Percentiles rank a stretch among this genome's conserved stretches.
These are phyloP conservation scores for Dorcoceras hygrometricum DNA, from an alignment of 257 asterid genomes.

Conservation along the genomic window DNA sequence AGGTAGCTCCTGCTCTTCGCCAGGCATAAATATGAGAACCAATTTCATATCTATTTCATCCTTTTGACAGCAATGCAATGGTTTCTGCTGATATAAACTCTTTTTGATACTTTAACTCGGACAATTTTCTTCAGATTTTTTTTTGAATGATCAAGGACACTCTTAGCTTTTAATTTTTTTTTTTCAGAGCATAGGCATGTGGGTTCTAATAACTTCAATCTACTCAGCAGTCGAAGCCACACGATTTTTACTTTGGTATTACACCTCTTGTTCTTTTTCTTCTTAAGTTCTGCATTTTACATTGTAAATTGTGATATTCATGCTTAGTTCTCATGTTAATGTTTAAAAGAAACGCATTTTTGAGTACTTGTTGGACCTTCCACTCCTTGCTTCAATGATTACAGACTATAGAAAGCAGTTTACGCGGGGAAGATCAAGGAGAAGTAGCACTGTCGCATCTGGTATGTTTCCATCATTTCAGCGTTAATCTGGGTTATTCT, in stretches of 20 bases:
- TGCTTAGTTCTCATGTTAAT: conserved; percentile 3
- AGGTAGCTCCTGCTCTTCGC: background rate
- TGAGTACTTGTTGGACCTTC: conserved; percentile 14
- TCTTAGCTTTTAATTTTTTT: conserved; percentile 21
- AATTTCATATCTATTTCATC: conserved; percentile 17
- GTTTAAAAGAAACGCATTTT: background rate
- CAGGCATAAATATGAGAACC: background rate
- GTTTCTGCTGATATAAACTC: conserved; percentile 10
- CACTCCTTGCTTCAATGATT: conserved; percentile 19
- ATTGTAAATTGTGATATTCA: conserved; percentile 9
- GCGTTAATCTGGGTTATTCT: conserved; percentile 9
- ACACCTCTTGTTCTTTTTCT: conserved; percentile 22
- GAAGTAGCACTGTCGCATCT: conserved; percentile 68
- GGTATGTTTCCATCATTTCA: conserved; percentile 40
- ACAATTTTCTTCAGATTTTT: background rate
- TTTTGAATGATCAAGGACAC: conserved; percentile 4
- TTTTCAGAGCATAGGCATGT: conserved; percentile 84
- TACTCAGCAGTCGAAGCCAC: conserved; percentile 95
- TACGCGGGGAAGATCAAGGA: conserved; percentile 51
- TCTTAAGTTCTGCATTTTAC: conserved; percentile 21
- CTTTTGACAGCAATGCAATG: conserved; percentile 14
- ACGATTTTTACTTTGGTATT: conserved; percentile 84
- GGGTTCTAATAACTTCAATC: conserved; percentile 82
- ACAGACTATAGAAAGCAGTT: conserved; percentile 78
- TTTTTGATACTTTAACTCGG: background rate